Evolutionary conservation across 306 rosid species (phyloP).

Genomic region (Fagus crenata): DNA sequence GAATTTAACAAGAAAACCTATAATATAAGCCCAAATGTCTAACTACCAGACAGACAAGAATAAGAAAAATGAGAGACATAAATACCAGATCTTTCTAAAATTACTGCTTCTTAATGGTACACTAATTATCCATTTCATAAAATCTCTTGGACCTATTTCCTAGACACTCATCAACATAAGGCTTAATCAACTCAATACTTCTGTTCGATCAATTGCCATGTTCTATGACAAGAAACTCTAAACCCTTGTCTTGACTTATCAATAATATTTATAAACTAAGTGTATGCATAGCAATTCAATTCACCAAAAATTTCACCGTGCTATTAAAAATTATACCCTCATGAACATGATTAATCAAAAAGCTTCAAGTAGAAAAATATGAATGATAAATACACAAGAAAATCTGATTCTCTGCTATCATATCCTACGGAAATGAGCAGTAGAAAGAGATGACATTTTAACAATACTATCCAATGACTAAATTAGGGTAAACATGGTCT

Average conservation of each 20-base stretch:
- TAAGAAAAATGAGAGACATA: too few species aligned
- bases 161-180: too few species aligned
- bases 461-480: neutral
- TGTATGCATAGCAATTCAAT: too few species aligned
- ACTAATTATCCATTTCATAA: neutral
- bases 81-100: neutral
- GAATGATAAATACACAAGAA: neutral
- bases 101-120: neutral
- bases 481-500: neutral
- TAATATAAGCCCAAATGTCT: neutral
- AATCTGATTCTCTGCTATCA: neutral
- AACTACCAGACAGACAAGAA: neutral
- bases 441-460: constrained; percentile 9
- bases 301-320: too few species aligned
- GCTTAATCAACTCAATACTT: too few species aligned
- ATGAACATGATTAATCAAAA: too few species aligned
- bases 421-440: constrained; percentile 6
- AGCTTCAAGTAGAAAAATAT: constrained; percentile 5
- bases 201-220: too few species aligned
- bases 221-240: too few species aligned
- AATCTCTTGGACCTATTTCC: too few species aligned
- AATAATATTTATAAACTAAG: too few species aligned
- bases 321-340: too few species aligned
- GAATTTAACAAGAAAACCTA: neutral
- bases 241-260: too few species aligned